Evolutionary conservation across 2,329 filamentous ascomycete species (phyloP), one percentile per base, ranked within the genome.

Genomic region (Talaromyces sp.): DNA sequence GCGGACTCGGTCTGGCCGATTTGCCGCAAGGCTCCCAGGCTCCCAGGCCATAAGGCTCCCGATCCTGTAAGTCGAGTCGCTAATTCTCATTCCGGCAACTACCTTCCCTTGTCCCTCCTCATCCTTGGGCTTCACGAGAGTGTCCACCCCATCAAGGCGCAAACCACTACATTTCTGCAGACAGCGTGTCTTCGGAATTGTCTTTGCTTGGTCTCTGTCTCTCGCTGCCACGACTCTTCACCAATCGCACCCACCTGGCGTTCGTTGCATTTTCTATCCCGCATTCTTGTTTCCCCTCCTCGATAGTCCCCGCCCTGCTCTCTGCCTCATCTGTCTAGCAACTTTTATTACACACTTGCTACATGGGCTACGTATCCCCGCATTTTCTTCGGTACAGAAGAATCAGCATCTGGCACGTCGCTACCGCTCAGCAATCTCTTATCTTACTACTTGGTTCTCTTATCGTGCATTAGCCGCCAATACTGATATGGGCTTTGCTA

Each of bases 401-500:
- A 24, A n/a, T n/a, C 33, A 33, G 59, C 33, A 22, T 52, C 45
- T 61, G 45, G 45, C 47, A 22, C 14, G 47, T 43, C 22, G 47
- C 22, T 54, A 56, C 11, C 33, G 52, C 33, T n/a, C 52, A 37
- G 33, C 27, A 37, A 45, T 19, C 60, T 31, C 50, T 56, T 43
- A 37, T 41, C 45, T 62, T n/a, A 19, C 50, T 33, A 19, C 39
- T 52, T 43, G 31, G 35, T 24, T 64, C 43, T 43, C 62, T 58
- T 35, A 57, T 47, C 48, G 37, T 41, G 24, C 27, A 39, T 52
- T 22, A 33, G 24, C 31, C 24, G 27, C 68, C 67, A 64, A 71
- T 70, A 78, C 78, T 81, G 85, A 82, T 76, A 88, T 87, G 85
- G 84, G 84, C 81, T 85, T 85, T 75, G 78, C 87, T 71, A 79